These are phyloP conservation scores for Chrysoporthe cubensis DNA, from an alignment of 2,329 filamentous ascomycete genomes.

Conservation along the genomic window DNA sequence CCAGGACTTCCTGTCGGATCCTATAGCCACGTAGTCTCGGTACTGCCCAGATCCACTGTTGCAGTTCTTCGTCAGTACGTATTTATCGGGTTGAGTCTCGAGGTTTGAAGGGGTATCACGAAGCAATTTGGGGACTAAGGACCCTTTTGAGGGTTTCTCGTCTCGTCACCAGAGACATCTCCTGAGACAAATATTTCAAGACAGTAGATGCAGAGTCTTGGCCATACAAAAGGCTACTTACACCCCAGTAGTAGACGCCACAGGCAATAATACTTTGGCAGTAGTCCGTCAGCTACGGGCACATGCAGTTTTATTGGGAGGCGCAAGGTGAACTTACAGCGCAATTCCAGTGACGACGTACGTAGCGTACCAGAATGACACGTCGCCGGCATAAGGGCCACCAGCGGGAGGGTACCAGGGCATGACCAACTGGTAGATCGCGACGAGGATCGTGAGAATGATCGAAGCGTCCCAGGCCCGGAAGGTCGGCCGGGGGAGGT, in stretches of 20 bases:
- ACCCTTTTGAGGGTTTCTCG: too few species aligned
- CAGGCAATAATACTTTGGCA: slow-evolving; percentile 42
- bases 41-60: slow-evolving; percentile 24
- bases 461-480: slow-evolving; percentile 62
- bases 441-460: slow-evolving; percentile 61
- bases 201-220: neutral
- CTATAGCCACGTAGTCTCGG: slow-evolving; percentile 16
- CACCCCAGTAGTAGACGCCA: slow-evolving; percentile 53
- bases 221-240: neutral
- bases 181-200: neutral
- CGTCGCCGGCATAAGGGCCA: slow-evolving; percentile 64
- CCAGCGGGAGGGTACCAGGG: slow-evolving; percentile 71
- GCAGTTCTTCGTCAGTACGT: neutral
- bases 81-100: neutral
- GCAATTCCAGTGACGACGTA: slow-evolving; percentile 68
- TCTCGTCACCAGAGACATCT: neutral
- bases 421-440: slow-evolving; percentile 67
- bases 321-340: slow-evolving; percentile 51
- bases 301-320: neutral
- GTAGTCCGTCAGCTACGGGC: neutral
- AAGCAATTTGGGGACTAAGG: neutral
- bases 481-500: slow-evolving; percentile 55
- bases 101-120: neutral
- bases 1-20: slow-evolving; percentile 19
- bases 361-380: slow-evolving; percentile 76